Evolutionary conservation across 2,329 filamentous ascomycete genomes (phyloP).

Genomic region (Venturia aucupariae): DNA sequence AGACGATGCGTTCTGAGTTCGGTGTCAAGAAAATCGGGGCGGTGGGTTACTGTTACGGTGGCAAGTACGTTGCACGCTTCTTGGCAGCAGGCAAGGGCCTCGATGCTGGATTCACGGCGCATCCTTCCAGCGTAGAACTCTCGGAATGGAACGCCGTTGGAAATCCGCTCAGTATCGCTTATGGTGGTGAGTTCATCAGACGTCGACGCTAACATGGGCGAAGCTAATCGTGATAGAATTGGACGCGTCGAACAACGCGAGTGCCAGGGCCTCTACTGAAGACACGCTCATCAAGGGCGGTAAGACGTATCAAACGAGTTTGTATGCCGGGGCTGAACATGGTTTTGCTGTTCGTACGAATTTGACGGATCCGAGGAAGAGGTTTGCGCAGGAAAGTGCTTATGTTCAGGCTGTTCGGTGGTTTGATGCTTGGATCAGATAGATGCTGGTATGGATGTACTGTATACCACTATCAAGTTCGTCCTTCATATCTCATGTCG

Average conservation of each 20-base stretch:
- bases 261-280: conserved; percentile 19
- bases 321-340: conserved; percentile 27
- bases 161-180: conserved; percentile 61
- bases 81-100: conserved; percentile 42
- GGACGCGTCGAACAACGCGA: conserved; percentile 17
- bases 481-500: no score
- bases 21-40: conserved; percentile 50
- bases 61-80: conserved; percentile 63
- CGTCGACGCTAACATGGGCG: conserved; percentile 17
- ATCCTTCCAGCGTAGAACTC: conserved; percentile 59
- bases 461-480: no score
- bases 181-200: conserved; percentile 32
- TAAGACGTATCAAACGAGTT: conserved; percentile 24
- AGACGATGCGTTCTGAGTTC: conserved; percentile 31
- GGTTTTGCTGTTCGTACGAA: conserved; percentile 27
- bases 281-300: conserved; percentile 22
- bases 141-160: conserved; percentile 56
- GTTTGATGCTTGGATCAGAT: conserved; percentile 24
- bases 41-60: conserved; percentile 69
- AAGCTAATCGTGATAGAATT: conserved; percentile 16
- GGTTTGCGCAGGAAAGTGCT: conserved; percentile 26
- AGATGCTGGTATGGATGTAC: not conserved
- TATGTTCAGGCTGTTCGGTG: conserved; percentile 27
- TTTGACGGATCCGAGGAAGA: conserved; percentile 22
- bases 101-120: conserved; percentile 59